Evolutionary conservation across 306 rosid species (phyloP), one percentile per base, ranked within the genome.

Genomic region (Quercus suber): DNA sequence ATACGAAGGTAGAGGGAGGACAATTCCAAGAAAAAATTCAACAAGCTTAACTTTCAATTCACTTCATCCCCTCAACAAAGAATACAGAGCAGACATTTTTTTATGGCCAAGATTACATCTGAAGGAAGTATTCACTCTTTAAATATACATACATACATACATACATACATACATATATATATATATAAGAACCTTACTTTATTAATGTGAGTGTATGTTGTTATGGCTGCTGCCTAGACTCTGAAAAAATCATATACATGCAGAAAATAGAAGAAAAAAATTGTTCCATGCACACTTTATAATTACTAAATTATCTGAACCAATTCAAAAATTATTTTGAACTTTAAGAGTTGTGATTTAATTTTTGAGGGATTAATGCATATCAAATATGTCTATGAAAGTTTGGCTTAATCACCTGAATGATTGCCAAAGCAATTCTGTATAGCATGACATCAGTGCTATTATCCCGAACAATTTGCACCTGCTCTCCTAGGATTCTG

Each of bases 401-500:
- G 72, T 60, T 51, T 27, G 74, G 77, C 55, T 25, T 27, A 76
- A 71, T 71, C 69, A 94, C 99, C 99, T 95, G 97, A 89, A 95
- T 95, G 77, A 93, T 91, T 88, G 98, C 96, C 86, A 91, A 84
- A 60, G 98, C 89, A 81, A 93, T 93, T 86, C 98, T 89, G 92
- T 95, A 93, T 31, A 95, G 86, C 98, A 95, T 93, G 88, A 95
- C 82, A 82, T 95, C 98, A 2, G 99, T 93, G 87, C 98, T 95
- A 82, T 95, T 95, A 60, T 95, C 99, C 55, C 97, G 98, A 82
- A 95, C 99, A 81, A 91, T 93, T 88, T 95, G 98, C 75, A 95
- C 91, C 83, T 95, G 99, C 90, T 95, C 99, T 78, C 96, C 99
- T 20, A 95, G 96, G 84, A 95, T 95, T 87, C 98, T 87, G 92